These are phyloP conservation scores for Nidularia sp. DNA, from an alignment of 768 basidiomycete species.

Conservation along the genomic window DNA sequence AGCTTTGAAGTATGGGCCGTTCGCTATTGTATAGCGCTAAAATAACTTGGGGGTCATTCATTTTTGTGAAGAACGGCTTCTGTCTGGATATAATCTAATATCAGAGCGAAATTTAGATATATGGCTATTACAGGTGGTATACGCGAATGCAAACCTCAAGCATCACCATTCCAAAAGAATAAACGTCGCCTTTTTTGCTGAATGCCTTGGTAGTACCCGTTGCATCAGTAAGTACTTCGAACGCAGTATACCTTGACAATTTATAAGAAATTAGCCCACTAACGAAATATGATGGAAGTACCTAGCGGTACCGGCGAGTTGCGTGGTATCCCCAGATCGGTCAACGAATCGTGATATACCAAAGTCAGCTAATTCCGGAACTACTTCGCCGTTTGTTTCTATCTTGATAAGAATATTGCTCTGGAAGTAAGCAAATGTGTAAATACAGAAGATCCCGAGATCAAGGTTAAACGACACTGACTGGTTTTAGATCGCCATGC, in stretches of 20 bases:
- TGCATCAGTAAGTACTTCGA: background rate
- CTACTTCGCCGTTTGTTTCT: background rate
- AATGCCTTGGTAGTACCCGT: background rate
- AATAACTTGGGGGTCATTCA: background rate
- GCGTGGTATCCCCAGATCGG: background rate
- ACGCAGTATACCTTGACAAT: too few species aligned
- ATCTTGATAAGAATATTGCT: background rate
- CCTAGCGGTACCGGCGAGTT: too few species aligned
- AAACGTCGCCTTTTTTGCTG: background rate
- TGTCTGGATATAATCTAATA: background rate
- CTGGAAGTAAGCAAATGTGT: too few species aligned
- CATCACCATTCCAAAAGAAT: background rate
- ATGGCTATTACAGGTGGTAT: too few species aligned
- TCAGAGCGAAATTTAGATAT: background rate
- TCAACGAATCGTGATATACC: background rate
- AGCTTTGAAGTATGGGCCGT: too few species aligned
- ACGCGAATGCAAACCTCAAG: background rate
- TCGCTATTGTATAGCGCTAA: background rate
- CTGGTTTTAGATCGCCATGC: constrained; percentile 4
- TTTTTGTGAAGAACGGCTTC: background rate
- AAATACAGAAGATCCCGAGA: too few species aligned
- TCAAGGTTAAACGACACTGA: too few species aligned
- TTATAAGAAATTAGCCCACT: too few species aligned
- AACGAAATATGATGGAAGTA: too few species aligned
- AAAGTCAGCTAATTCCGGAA: background rate